phyloP scores from a whole-genome alignment of 164 flowering plant species.

The Dillenia turbinata region DNA sequence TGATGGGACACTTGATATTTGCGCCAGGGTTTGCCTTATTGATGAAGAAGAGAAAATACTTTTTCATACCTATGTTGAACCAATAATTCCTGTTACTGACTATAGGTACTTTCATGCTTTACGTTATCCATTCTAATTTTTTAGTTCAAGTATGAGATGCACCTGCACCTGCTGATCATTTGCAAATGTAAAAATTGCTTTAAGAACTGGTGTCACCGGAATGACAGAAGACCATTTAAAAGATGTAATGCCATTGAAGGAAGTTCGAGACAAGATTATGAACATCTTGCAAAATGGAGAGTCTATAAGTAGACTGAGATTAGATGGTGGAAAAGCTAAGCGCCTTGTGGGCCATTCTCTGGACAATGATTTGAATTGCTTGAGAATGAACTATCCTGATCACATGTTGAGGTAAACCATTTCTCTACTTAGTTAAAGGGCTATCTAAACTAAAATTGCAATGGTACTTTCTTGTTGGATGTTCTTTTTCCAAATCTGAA shows the following conservation, averaged over 20 bases:
- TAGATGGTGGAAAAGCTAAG: slow-evolving; percentile 54
- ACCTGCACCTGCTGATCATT: slow-evolving; percentile 1
- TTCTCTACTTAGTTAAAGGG: neutral
- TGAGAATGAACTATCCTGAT: slow-evolving; percentile 50
- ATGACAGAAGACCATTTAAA: slow-evolving; percentile 50
- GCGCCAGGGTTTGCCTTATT: slow-evolving; percentile 75
- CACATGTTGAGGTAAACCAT: slow-evolving; percentile 32
- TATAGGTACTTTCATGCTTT: slow-evolving; percentile 49
- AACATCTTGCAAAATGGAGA: slow-evolving; percentile 43
- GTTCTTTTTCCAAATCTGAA: no score
- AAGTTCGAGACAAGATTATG: neutral
- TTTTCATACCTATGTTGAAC: slow-evolving; percentile 61
- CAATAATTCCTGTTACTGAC: slow-evolving; percentile 52
- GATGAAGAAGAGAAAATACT: slow-evolving; percentile 66
- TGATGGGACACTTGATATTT: slow-evolving; percentile 65
- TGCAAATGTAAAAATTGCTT: neutral
- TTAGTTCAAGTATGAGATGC: neutral
- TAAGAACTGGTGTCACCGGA: slow-evolving; percentile 72
- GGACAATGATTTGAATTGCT: slow-evolving; percentile 54
- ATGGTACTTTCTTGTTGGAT: no score
- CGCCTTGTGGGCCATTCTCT: slow-evolving; percentile 71
- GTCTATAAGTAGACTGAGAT: slow-evolving; percentile 33
- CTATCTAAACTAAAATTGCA: no score
- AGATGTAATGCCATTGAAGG: slow-evolving; percentile 61
- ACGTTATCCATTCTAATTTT: neutral